Evolutionary conservation across 2,329 filamentous ascomycete genomes (phyloP), one percentile per base, ranked within the genome.

Genomic region (Sclerotinia subarctica): DNA sequence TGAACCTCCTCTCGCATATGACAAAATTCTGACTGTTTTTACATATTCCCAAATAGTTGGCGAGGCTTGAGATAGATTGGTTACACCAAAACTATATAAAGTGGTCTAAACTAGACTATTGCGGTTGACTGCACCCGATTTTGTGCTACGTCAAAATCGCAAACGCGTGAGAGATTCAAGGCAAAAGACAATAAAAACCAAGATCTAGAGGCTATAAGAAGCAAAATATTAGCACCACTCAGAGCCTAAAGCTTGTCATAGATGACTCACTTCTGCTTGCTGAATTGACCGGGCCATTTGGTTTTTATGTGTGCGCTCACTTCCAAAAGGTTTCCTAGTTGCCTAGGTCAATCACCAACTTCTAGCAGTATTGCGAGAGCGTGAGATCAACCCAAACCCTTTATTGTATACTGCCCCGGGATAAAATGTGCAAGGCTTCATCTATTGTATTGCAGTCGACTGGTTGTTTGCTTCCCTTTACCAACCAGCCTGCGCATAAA

Each of bases 341-440:
- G 10, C 3, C 4, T 5, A 5, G 15, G 7, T 1, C 5, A 24
- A 35, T 35, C 21, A 38, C 3, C 29, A 62, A 15, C 15, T 49
- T 38, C 13, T 10, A 49, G 19, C 2, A 5, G 17, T 49, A 49
- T 21, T 35, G 13, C 17, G 0, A 13, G 38, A 47, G 24, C 8
- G 24, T 19, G 10, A 46, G 19, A 44, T 24, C 13, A 35, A 24
- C 38, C 3, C n/a, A 24, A 5, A 0, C 11, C 5, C 17, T 8
- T 29, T 2, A 19, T 46, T 19, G 2, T 24, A 17, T 26, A 24
- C 11, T 24, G 32, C 21, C 2, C 1, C 38, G 19, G 11, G 1
- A 2, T 11, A 24, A 15, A 19, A 47, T 58, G 51, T 65, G 63
- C 38, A 57, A 65, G 29, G 19, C 57, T 46, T 56, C 63, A 46